Evolutionary conservation across 768 basidiomycete genomes (phyloP).

Genomic region (Leucosporidium creatinivorum): DNA sequence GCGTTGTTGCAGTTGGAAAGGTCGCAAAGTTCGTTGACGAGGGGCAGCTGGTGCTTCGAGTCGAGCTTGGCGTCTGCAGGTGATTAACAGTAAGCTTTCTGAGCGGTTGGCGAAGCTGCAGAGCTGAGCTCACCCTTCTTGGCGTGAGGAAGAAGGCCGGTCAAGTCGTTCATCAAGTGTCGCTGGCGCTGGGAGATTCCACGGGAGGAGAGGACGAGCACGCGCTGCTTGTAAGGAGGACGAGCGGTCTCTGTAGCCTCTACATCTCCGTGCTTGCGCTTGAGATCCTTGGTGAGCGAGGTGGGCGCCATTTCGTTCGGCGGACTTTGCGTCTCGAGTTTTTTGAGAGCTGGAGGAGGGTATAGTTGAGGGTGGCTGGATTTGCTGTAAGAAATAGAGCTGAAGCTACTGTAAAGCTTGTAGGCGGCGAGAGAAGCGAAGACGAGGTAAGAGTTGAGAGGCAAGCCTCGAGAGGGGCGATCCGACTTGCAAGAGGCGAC

Average conservation of each 20-base stretch:
- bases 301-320: constrained; percentile 10
- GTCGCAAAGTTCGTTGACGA: constrained; percentile 92
- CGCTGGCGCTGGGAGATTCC: constrained; percentile 95
- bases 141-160: constrained; percentile 79
- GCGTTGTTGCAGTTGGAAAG: constrained; percentile 97
- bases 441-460: no score
- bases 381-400: no score
- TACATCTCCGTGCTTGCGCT: constrained; percentile 26
- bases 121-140: constrained; percentile 74
- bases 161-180: constrained; percentile 91
- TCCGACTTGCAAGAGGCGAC: no score
- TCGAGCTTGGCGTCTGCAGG: constrained; percentile 86
- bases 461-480: no score
- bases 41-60: constrained; percentile 84
- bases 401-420: no score
- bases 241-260: not conserved
- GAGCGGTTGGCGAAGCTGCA: not conserved
- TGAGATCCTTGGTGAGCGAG: constrained; percentile 23
- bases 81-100: not conserved
- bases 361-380: no score
- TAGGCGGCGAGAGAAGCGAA: no score
- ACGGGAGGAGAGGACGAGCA: constrained; percentile 81
- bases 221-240: constrained; percentile 88
- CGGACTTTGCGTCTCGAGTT: no score
- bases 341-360: no score